Base-by-base conservation (phyloP, 225 moss, liverwort and hornwort genomes). In the Lunularia cruciata region DNA sequence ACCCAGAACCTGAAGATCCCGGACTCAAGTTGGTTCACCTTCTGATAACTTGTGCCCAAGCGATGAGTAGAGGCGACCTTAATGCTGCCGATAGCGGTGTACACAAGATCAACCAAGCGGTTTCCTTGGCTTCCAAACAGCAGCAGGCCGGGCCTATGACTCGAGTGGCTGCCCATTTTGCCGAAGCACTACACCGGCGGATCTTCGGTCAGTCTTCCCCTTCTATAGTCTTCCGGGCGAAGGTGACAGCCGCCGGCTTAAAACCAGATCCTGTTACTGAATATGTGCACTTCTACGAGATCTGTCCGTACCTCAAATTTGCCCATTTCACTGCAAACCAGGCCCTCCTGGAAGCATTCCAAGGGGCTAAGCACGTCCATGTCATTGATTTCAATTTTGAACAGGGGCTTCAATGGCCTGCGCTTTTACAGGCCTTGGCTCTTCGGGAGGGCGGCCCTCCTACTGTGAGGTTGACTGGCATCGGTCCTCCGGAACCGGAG, bases 311-410 rank as follows among this genome's bases (percentile, higher is more conserved):
- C 60, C 61, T 82, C 27, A 82, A 78, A 68, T 82, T 82, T 36
- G 74, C 78, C 0, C 82, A 82, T 58, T 82, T 82, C 68, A 78
- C 82, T 12, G 78, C 82, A 16, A 82, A 82, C 51, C 82, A 82
- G 72, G 74, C 82, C 11, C 77, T 82, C 42, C 57, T 82, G 32
- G 82, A 82, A 42, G 78, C 82, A 1, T 77, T 82, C 71, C 71
- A 75, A 33, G 82, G 77, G 16, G 82, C 73, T 16, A 62, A 74
- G 62, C 48, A 68, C 47, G 82, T 82, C 5, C 82, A 82, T 47
- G 75, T 82, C 26, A 82, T 82, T 37, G 82, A 82, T 65, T 78
- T 82, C 31, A 75, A 82, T 35, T 23, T 82, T 28, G 78, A 77
- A 40, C 72, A 78, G 33, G 82, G 82, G 6, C 45, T 82, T 35